These are phyloP conservation scores for Leptographium lundbergii DNA, from an alignment of 2,329 filamentous ascomycete genomes.

Conservation along the genomic window DNA sequence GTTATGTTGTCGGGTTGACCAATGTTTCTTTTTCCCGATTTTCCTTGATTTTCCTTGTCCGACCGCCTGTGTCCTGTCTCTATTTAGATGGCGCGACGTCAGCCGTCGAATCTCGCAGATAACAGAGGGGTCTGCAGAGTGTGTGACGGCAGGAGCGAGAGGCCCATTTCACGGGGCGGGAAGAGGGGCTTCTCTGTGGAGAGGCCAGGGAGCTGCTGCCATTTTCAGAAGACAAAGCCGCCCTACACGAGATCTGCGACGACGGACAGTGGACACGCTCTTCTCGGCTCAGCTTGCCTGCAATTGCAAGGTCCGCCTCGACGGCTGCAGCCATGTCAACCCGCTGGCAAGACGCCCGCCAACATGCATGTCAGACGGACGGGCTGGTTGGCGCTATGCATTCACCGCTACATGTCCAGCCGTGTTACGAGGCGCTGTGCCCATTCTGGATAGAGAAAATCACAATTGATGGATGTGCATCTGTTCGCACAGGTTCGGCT, in stretches of 20 bases:
- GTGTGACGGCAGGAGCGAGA: neutral
- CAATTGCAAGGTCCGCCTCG: no score
- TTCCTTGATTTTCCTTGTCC: neutral
- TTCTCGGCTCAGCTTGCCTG: no score
- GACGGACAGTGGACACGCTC: neutral
- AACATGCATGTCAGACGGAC: neutral
- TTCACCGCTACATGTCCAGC: neutral
- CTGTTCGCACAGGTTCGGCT: neutral
- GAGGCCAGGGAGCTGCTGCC: neutral
- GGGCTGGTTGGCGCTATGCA: neutral
- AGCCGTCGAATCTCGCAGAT: neutral
- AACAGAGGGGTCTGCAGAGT: neutral
- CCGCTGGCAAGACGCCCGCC: no score
- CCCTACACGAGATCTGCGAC: neutral
- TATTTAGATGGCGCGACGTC: neutral
- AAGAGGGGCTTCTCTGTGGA: neutral
- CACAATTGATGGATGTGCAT: neutral
- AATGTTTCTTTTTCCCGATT: neutral
- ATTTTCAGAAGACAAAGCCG: neutral
- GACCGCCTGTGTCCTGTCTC: no score
- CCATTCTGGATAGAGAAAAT: neutral
- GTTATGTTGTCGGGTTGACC: neutral
- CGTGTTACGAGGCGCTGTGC: neutral
- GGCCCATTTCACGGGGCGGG: neutral
- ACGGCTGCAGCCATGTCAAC: no score